Base-by-base conservation (phyloP, 2,329 filamentous ascomycete species). In the Plenodomus tracheiphilus region DNA sequence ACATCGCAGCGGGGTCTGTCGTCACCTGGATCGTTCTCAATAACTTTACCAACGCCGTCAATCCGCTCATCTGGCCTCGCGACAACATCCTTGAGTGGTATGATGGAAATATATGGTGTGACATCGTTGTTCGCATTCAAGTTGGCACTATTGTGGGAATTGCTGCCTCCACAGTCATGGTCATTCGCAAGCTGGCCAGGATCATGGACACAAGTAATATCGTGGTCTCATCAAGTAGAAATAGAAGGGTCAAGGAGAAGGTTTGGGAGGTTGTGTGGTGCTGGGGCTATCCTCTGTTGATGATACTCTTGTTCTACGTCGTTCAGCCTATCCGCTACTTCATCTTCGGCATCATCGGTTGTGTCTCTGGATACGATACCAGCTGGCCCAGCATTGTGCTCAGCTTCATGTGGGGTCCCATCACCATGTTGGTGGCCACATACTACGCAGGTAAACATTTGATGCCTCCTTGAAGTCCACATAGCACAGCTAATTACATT, bases 21-120 rank as follows among this genome's bases (percentile, higher is more conserved):
- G 78, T 85, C 41, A 62, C 75, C 42, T 86, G 82, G 77, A 71
- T 81, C 44, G 69, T 80, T 19, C 48, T 84, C n/a, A 66, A 79
- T 49, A 86, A 86, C 59, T 47, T 85, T 44, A 77, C 81, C 65
- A 81, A 77, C 55, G 76, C 84, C 53, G 68, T 84, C 74, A 88
- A 89, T 61, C 75, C 84, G 1, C 65, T 86, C 41, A 78, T 88
- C 51, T 89, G 86, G 86, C 78, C 80, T 0, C 80, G 75, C 7
- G 82, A 86, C 54, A 73, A 86, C 54, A 60, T 80, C 11, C 32
- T 61, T 0, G 65, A 71, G 5, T 84, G 81, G 79, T 89, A 79
- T 78, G 68, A 78, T 49, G 86, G 86, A 4, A 62, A 66, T 4
- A 79, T 78, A 2, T 79, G 86, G 49, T 89, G 86, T 69, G 86